Evolutionary conservation across 495 filamentous ascomycete genomes (phyloP), one percentile per base, ranked within the genome.

Genomic region (Daldinia childiae): DNA sequence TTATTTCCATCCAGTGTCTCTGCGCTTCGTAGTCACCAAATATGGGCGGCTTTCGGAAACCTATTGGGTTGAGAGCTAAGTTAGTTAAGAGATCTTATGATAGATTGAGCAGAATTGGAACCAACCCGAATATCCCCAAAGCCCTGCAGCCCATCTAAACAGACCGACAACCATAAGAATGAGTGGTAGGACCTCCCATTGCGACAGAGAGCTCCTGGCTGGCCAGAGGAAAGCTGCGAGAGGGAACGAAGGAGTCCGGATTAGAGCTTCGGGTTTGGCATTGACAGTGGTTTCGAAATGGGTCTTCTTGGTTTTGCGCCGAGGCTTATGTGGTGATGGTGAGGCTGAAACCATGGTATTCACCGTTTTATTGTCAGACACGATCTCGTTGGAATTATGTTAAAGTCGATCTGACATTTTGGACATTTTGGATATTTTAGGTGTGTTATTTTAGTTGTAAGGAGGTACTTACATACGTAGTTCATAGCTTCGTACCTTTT

Each of bases 1-100:
- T 97, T 69, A 98, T 86, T 74, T 98, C 95, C 95, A 98, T 98
- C 95, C 95, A 99, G 75, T 99, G 95, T 72, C 95, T 80, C 78
- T 99, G 95, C 6, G 96, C 95, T 79, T 99, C 95, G 77, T 97
- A 98, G 78, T 99, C 95, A 59, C 95, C 95, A 73, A 96, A 90
- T 90, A 97, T 94, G 15, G 95, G 95, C 3, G 93, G 93, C 43
- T 88, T 88, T 68, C 90, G 81, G 69, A 90, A 92, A 55, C 94
- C 93, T 94, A 62, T 0, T 36, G n/a, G 4, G 29, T 12, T 21
- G 54, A 65, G 58, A 72, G 27, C 21, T 34, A 45, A 12, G 38
- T 41, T 26, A 64, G 61, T 32, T 38, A 60, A 15, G 11, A 30
- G 36, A 21, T 39, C 14, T n/a, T 21, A 30, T 17, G 27, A 6